These are phyloP conservation scores for Boletus subparvulus DNA, from an alignment of 768 basidiomycete genomes.

Conservation along the genomic window DNA sequence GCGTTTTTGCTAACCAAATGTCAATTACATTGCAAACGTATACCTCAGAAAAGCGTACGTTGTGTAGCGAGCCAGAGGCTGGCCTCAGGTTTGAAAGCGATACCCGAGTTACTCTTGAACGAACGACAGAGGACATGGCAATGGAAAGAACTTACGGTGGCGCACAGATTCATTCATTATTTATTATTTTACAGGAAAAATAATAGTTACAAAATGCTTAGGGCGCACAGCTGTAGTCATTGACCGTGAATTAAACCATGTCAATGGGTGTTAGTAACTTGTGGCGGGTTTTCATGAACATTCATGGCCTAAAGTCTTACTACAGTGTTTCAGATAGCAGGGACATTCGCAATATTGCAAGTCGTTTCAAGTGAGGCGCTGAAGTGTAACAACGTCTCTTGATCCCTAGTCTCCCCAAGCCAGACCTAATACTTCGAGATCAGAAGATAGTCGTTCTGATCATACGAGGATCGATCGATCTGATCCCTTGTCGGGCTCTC, in stretches of 20 bases:
- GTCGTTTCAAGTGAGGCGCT: too few species aligned
- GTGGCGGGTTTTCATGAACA: too few species aligned
- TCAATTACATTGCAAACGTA: not conserved
- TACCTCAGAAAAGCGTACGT: constrained; percentile 41
- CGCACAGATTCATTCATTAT: too few species aligned
- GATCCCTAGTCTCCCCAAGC: too few species aligned
- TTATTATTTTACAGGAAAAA: not conserved
- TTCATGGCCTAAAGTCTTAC: too few species aligned
- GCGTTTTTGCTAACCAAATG: constrained; percentile 75
- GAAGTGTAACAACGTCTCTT: not conserved
- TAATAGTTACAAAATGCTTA: not conserved
- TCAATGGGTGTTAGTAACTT: not conserved
- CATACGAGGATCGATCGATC: too few species aligned
- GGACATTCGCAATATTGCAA: too few species aligned
- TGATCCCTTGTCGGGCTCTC: not conserved
- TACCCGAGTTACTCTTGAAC: constrained; percentile 39
- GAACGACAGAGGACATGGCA: constrained; percentile 38
- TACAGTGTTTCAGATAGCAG: not conserved
- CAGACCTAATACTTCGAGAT: too few species aligned
- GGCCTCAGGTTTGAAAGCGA: constrained; percentile 74
- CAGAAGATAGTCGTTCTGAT: too few species aligned
- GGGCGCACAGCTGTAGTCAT: too few species aligned
- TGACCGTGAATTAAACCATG: not conserved
- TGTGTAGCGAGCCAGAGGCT: constrained; percentile 66
- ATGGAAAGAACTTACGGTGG: not conserved